Base-by-base conservation (phyloP, 208 protist genomes). In the Herpetomonas samuelpessoai region DNA sequence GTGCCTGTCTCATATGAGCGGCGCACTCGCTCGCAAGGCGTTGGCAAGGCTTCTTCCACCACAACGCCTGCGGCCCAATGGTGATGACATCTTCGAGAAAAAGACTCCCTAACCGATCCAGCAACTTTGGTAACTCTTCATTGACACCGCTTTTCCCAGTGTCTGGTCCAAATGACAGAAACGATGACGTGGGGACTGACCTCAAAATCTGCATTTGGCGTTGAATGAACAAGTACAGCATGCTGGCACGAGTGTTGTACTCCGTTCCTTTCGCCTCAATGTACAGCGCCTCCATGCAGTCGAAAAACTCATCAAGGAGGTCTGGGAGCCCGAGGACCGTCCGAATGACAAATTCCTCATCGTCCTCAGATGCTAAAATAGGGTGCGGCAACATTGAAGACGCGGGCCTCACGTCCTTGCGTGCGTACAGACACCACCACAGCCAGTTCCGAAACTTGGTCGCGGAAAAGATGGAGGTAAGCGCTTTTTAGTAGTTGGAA, bases 361-460 rank as follows among this genome's bases (percentile, higher is more conserved):
- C 89, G 72, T 95, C 86, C 65, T 93, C 81, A 2, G 82, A 83
- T n/a, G 89, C 86, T 39, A 95, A 71, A 59, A 95, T 86, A 24
- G 89, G 89, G 65, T 95, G 89, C 16, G 86, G 79, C 19, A 93
- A 60, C 78, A 91, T 93, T 58, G 24, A 25, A 30, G 19, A 49
- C 10, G 16, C 19, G 19, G 49, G 18, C 7, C 21, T 21, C 35
- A 12, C 10, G 27, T 54, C 14, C 35, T 12, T 54, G 19, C 19
- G 49, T n/a, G n/a, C n/a, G n/a, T n/a, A n/a, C n/a, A n/a, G n/a
- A n/a, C n/a, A n/a, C n/a, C n/a, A n/a, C n/a, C n/a, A n/a, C n/a
- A n/a, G n/a, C n/a, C n/a, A n/a, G n/a, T n/a, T n/a, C n/a, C n/a
- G n/a, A n/a, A n/a, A n/a, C n/a, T n/a, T n/a, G n/a, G n/a, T n/a